These are phyloP conservation scores for Phoma herbarum DNA, from an alignment of 2,329 filamentous ascomycete species.

Conservation along the genomic window DNA sequence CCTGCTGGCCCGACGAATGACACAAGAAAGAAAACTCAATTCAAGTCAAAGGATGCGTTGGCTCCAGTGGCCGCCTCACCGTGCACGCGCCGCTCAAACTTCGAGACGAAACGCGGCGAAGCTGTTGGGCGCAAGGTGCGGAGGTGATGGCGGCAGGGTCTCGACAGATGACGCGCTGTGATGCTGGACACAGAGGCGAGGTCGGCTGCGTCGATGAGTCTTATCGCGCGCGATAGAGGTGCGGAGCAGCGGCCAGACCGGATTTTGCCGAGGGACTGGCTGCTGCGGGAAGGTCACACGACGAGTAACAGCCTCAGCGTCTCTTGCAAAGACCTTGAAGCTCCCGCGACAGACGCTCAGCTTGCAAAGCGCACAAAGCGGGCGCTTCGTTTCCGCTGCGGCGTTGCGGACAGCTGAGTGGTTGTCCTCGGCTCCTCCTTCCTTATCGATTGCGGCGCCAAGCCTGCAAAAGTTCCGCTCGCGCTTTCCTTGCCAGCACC, in stretches of 20 bases:
- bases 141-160: conserved; percentile 33
- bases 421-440: conserved; percentile 2
- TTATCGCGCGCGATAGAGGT: conserved; percentile 42
- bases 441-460: conserved; percentile 27
- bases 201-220: conserved; percentile 27
- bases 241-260: conserved; percentile 20
- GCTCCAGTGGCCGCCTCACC: conserved; percentile 43
- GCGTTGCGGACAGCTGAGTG: conserved; percentile 22
- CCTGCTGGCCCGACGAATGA: conserved; percentile 41
- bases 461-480: conserved; percentile 31
- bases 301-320: conserved; percentile 24
- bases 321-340: not conserved
- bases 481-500: conserved; percentile 14
- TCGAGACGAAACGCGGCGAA: conserved; percentile 36
- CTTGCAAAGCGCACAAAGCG: conserved; percentile 17
- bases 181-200: conserved; percentile 35
- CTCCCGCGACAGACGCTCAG: conserved; percentile 16
- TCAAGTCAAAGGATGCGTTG: conserved; percentile 42
- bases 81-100: conserved; percentile 25
- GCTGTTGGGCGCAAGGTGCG: conserved; percentile 28
- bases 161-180: conserved; percentile 42
- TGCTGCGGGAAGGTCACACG: conserved; percentile 36
- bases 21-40: conserved; percentile 42
- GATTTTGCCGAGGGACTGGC: conserved; percentile 27
- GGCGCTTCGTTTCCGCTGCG: conserved; percentile 20